Conservation (phyloP, 2,329 filamentous ascomycete species). For the Tricladium varicosporioides region DNA sequence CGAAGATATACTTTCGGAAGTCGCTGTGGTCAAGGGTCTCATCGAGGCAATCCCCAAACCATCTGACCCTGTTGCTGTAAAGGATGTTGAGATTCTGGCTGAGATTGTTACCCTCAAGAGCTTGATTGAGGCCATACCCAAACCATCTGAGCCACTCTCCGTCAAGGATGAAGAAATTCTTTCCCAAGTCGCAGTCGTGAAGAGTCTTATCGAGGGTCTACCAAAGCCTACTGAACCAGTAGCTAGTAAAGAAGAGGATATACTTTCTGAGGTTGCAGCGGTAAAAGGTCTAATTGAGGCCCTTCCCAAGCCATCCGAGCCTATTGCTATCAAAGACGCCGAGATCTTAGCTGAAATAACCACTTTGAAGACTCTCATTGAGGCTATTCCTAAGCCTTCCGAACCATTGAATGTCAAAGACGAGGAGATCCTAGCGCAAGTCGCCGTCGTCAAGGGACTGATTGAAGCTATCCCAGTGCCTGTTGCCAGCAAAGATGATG, state of each 20-base stretch:
- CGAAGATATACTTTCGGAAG: conserved; percentile 13
- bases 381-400: neutral
- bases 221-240: neutral
- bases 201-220: conserved; percentile 9
- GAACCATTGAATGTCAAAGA: neutral
- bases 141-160: neutral
- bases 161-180: conserved; percentile 2
- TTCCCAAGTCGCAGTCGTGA: neutral
- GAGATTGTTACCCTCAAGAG: neutral
- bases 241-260: conserved; percentile 7
- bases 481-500: conserved; percentile 9
- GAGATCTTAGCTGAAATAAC: conserved; percentile 12
- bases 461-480: conserved; percentile 2
- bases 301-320: conserved; percentile 1
- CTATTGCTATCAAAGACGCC: conserved; percentile 8
- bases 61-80: neutral
- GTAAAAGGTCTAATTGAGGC: conserved; percentile 6
- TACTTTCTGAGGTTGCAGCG: neutral
- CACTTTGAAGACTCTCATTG: conserved; percentile 9
- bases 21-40: conserved; percentile 4
- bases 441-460: conserved; percentile 4
- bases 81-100: neutral
- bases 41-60: conserved; percentile 1
- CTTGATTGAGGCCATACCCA: neutral
- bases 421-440: neutral